phyloP scores from a whole-genome alignment of 768 basidiomycete genomes.

The Imleria badia region DNA sequence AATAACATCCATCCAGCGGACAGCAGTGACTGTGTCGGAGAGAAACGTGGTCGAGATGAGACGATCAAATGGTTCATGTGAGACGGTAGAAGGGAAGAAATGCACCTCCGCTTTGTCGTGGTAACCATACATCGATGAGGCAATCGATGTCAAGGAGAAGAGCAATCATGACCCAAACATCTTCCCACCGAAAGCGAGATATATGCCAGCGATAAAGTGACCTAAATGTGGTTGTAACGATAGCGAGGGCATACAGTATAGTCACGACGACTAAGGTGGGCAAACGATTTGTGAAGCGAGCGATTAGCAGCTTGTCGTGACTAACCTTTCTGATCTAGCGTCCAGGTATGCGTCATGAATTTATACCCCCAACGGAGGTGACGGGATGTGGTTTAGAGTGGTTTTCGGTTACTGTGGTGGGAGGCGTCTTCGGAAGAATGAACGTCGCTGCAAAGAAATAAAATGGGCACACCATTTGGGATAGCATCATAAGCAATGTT shows the following conservation, averaged over 20 bases:
- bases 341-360: neutral
- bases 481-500: no score
- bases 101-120: neutral
- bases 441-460: no score
- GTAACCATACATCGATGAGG: neutral
- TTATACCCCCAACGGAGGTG: neutral
- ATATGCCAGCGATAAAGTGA: neutral
- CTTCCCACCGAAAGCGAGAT: slow-evolving; percentile 5
- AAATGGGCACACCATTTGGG: no score
- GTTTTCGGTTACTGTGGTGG: neutral
- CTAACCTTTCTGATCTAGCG: neutral
- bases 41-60: neutral
- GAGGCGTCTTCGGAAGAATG: neutral
- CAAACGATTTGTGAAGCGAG: neutral
- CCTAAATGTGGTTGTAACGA: slow-evolving; percentile 1
- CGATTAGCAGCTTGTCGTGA: neutral
- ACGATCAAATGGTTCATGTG: neutral
- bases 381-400: neutral
- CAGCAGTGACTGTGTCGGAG: neutral
- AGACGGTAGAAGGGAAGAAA: neutral
- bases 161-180: neutral
- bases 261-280: neutral
- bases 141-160: neutral
- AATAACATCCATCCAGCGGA: neutral
- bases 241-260: neutral